Conservation (phyloP, 1,284 basidiomycete species). For the Apiotrichum brassicae region DNA sequence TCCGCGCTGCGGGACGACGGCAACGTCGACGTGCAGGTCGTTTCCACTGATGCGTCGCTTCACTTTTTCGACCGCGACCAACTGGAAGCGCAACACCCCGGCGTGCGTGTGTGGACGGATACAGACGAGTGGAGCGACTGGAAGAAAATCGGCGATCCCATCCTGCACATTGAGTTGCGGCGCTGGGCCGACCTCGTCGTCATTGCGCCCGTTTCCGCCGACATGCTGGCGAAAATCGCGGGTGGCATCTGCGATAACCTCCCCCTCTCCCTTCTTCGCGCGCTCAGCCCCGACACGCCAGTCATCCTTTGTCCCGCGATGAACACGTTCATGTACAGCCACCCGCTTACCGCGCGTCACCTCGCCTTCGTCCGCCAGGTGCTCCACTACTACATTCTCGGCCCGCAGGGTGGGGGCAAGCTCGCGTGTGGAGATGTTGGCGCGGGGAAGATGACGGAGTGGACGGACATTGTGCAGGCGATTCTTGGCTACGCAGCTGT, state of each 20-base stretch:
- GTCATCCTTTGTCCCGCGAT: conserved; percentile 93
- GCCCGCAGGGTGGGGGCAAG: conserved; percentile 53
- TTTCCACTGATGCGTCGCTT: conserved; percentile 70
- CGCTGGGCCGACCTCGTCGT: conserved; percentile 95
- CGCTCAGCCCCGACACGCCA: conserved; percentile 70
- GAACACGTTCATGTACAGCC: conserved; percentile 96
- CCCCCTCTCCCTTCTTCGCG: conserved; percentile 80
- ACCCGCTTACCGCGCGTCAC: conserved; percentile 84
- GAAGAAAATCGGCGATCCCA: conserved; percentile 77
- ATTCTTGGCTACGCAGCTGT: conserved; percentile 28
- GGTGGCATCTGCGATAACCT: conserved; percentile 86
- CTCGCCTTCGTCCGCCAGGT: conserved; percentile 64
- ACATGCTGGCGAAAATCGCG: conserved; percentile 88
- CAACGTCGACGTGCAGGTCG: conserved; percentile 73
- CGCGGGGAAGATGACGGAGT: conserved; percentile 87
- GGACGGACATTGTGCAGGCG: conserved; percentile 52
- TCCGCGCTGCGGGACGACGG: conserved; percentile 55
- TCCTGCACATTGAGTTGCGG: conserved; percentile 90
- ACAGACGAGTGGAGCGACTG: conserved; percentile 79
- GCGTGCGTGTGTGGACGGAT: conserved; percentile 76
- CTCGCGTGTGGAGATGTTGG: conserved; percentile 92
- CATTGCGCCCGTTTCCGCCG: conserved; percentile 89
- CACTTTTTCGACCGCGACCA: conserved; percentile 64
- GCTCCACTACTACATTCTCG: conserved; percentile 72
- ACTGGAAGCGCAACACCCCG: conserved; percentile 45